Base-by-base conservation (phyloP, 139 green algal species). In the Monoraphidium neglectum region DNA sequence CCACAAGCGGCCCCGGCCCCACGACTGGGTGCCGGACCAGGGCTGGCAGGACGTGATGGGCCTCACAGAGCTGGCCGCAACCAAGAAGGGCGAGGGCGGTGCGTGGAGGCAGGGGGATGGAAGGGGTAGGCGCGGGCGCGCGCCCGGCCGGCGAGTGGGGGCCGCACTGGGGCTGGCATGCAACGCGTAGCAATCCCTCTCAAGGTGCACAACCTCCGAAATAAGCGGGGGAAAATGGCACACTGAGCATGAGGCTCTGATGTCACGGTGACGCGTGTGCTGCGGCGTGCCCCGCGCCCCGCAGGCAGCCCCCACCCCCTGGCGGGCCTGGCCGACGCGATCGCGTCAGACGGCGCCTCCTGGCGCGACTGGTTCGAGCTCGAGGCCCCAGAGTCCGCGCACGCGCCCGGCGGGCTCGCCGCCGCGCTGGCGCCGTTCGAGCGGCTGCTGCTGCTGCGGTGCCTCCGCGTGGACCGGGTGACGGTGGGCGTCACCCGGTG, bases 41-140 rank as follows among this genome's bases (percentile, higher is more conserved):
- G 92, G 91, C 57, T 97, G 92, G 92, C 87, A 96, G 80, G 93
- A 97, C 84, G 77, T 96, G 26, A 89, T 92, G 77, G 79, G 85
- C 4, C 80, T 96, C 26, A 81, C 82, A 33, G 77, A 89, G 81
- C 70, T 95, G 33, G 84, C 69, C 1, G 53, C 72, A 38, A 56
- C 33, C 60, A 84, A 89, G 62, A 64, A 74, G 1, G 81, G 82
- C 3, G 66, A 63, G 23, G 37, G 30, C 53, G 47, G 47, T 35
- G 70, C 28, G 32, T 16, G 38, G 36, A 63, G 6, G 28, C 6
- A n/a, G n/a, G n/a, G n/a, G n/a, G n/a, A n/a, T n/a, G n/a, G n/a
- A n/a, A n/a, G n/a, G n/a, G n/a, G n/a, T n/a, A n/a, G n/a, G n/a
- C n/a, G n/a, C n/a, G n/a, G n/a, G n/a, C n/a, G n/a, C n/a, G n/a